A percentile compares a stretch with the other conserved stretches of the same genome.
phyloP scores from a whole-genome alignment of 257 asterid genomes.

The Leonotis leonurus region DNA sequence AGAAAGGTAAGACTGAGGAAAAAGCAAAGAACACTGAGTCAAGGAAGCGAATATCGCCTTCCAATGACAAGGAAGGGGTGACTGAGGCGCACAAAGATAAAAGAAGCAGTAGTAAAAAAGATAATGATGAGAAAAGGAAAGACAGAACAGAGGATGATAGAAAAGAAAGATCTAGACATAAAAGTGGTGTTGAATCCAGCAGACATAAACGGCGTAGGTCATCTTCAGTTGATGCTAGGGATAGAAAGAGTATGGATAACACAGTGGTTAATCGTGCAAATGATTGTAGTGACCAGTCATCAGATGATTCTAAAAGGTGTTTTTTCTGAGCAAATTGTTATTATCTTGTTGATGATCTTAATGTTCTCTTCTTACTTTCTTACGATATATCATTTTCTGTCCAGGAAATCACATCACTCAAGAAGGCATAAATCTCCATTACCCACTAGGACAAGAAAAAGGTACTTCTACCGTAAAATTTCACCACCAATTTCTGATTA shows the following conservation, averaged over 20 bases:
- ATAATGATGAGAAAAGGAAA: slow-evolving; percentile 42
- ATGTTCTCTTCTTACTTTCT: slow-evolving; percentile 2
- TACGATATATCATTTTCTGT: slow-evolving; percentile 19
- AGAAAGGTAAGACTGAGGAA: slow-evolving; percentile 45
- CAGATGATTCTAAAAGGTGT: slow-evolving; percentile 72
- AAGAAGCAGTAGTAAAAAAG: slow-evolving; percentile 40
- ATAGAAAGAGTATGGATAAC: slow-evolving; percentile 50
- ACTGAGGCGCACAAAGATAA: slow-evolving; percentile 39
- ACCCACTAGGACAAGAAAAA: slow-evolving; percentile 65
- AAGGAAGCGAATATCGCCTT: slow-evolving; percentile 54
- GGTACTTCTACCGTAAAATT: slow-evolving; percentile 35
- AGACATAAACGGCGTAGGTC: slow-evolving; percentile 59
- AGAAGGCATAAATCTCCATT: slow-evolving; percentile 74
- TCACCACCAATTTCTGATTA: background rate
- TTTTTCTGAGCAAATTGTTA: background rate
- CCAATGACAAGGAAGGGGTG: slow-evolving; percentile 44
- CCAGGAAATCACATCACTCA: slow-evolving; percentile 65
- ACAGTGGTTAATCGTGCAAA: slow-evolving; percentile 32
- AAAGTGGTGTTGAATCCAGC: slow-evolving; percentile 50
- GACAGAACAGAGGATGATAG: slow-evolving; percentile 52
- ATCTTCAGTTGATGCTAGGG: slow-evolving; percentile 53
- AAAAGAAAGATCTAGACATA: slow-evolving; percentile 53
- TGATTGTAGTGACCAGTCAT: slow-evolving; percentile 63
- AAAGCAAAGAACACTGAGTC: slow-evolving; percentile 56
- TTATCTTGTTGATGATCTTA: slow-evolving; percentile 11